Evolutionary conservation across 2,329 filamentous ascomycete genomes (phyloP).

Genomic region (Periconia digitata): DNA sequence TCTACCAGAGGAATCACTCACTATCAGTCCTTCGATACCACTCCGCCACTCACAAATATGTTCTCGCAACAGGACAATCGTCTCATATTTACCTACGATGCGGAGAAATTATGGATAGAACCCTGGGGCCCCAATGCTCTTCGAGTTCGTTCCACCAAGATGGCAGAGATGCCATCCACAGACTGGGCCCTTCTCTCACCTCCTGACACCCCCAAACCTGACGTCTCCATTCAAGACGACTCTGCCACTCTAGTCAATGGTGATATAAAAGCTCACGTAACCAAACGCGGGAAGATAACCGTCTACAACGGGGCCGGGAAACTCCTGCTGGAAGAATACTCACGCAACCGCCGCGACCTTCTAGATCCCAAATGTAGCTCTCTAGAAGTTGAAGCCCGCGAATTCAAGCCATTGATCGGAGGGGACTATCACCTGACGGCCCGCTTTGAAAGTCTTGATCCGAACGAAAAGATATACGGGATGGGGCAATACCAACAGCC

Average conservation of each 20-base stretch:
- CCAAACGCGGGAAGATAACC: conserved; percentile 53
- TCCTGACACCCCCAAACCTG: background rate
- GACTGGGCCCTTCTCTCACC: conserved; percentile 27
- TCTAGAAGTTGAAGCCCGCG: conserved; percentile 58
- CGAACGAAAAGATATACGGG: conserved; percentile 64
- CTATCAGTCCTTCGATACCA: background rate
- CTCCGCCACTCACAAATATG: conserved; percentile 24
- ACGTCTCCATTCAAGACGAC: conserved; percentile 19
- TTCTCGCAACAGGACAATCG: conserved; percentile 54
- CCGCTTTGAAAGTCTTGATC: conserved; percentile 58
- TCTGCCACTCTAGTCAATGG: conserved; percentile 52
- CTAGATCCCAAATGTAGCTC: conserved; percentile 62
- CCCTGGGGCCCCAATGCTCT: conserved; percentile 54
- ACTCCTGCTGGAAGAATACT: conserved; percentile 56
- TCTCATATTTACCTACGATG: conserved; percentile 60
- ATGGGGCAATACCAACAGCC: conserved; percentile 72
- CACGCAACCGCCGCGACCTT: conserved; percentile 53
- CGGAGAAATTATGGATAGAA: conserved; percentile 53
- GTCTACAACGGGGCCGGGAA: conserved; percentile 48
- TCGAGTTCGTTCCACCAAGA: conserved; percentile 52
- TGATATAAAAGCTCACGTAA: conserved; percentile 51
- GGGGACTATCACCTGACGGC: conserved; percentile 60
- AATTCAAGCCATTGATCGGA: conserved; percentile 58
- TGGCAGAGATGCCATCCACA: conserved; percentile 24
- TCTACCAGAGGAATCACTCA: background rate